These are phyloP conservation scores for Solanum sitiens DNA, from an alignment of 257 asterid species.

Conservation along the genomic window DNA sequence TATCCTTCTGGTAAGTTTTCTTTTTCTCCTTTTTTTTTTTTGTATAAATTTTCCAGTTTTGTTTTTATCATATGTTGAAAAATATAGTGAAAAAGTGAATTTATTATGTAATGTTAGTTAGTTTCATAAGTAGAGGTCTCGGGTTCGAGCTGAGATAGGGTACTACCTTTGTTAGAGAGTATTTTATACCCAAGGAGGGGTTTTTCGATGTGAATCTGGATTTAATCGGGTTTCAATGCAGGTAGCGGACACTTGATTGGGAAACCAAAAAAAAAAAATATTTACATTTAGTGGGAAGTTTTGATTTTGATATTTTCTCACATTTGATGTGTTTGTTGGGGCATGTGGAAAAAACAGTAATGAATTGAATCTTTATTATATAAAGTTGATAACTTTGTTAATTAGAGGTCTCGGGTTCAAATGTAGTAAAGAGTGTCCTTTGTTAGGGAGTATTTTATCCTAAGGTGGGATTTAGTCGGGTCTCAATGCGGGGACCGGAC, in stretches of 20 bases:
- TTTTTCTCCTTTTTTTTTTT: background rate
- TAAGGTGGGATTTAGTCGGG: background rate
- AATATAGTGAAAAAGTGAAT: background rate
- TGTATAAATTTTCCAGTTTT: background rate
- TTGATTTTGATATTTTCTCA: background rate
- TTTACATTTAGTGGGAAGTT: background rate
- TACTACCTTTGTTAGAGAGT: background rate
- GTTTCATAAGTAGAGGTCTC: background rate
- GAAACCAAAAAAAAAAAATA: background rate
- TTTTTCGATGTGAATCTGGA: background rate
- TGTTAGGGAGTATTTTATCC: background rate
- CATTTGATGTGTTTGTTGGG: background rate
- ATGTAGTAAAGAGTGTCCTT: background rate
- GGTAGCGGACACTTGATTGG: background rate
- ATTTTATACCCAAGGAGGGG: background rate
- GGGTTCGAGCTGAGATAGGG: background rate
- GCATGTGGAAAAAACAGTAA: background rate
- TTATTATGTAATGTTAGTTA: background rate
- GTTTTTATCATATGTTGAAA: background rate
- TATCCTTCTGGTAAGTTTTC: conserved; percentile 30
- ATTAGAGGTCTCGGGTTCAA: background rate
- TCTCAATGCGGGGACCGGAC: background rate
- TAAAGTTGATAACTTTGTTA: background rate
- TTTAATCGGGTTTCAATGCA: background rate
- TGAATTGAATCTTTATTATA: background rate